A percentile compares a stretch with the other conserved stretches of the same genome.
phyloP scores from a whole-genome alignment of 2,329 filamentous ascomycete species.

The Alternaria sp. region DNA sequence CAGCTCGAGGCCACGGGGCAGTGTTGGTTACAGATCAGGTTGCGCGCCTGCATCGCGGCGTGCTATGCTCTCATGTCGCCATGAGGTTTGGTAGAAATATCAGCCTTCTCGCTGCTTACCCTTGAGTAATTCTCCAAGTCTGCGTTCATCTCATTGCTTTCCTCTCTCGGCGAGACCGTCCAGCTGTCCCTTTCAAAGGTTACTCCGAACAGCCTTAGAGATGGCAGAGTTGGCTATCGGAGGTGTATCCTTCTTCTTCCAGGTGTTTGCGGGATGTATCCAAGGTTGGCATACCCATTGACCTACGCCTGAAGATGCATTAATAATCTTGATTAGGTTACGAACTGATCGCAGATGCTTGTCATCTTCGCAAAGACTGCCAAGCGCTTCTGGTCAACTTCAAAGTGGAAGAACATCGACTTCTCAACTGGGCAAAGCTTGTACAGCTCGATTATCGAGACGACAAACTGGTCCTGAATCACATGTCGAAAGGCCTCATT shows the following conservation, averaged over 20 bases:
- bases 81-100: constrained; percentile 22
- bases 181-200: not conserved
- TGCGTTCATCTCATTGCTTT: not conserved
- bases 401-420: constrained; percentile 47
- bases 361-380: constrained; percentile 37
- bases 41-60: constrained; percentile 16
- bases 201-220: not conserved
- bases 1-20: constrained; percentile 30
- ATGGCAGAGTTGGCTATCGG: constrained; percentile 36
- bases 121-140: not conserved
- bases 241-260: constrained; percentile 43
- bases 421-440: constrained; percentile 47
- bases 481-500: constrained; percentile 40
- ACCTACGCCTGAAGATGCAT: not conserved
- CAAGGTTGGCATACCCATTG: constrained; percentile 26
- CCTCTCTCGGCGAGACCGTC: not conserved
- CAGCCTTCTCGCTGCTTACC: constrained; percentile 14
- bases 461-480: constrained; percentile 40
- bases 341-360: constrained; percentile 47
- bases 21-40: constrained; percentile 27
- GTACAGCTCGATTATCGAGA: constrained; percentile 42
- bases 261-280: constrained; percentile 47
- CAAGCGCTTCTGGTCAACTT: constrained; percentile 46
- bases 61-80: constrained; percentile 14
- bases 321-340: constrained; percentile 35